Evolutionary conservation across 2,329 filamentous ascomycete genomes (phyloP).

Genomic region (Plectosphaerella cucumerina): DNA sequence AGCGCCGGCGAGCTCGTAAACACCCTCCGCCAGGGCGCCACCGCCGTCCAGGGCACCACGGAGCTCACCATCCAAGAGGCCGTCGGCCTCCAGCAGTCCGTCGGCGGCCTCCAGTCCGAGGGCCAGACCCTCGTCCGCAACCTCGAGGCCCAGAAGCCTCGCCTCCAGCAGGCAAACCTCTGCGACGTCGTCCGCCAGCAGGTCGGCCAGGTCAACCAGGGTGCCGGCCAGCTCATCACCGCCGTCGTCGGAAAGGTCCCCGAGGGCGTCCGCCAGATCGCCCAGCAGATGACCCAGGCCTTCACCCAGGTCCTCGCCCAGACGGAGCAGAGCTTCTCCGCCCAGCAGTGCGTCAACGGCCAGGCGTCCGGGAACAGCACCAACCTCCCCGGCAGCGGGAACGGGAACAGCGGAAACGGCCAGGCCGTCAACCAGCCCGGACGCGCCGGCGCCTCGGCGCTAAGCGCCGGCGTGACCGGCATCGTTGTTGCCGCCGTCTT

Average conservation of each 20-base stretch:
- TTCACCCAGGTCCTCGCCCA: constrained; percentile 18
- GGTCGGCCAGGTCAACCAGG: constrained; percentile 16
- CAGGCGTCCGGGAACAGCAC: constrained; percentile 2
- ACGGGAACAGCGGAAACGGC: neutral
- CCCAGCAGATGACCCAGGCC: constrained; percentile 17
- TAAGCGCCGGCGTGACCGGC: constrained; percentile 3
- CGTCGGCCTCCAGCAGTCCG: constrained; percentile 11
- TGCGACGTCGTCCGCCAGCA: constrained; percentile 20
- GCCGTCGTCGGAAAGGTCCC: constrained; percentile 24
- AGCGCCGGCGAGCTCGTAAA: constrained; percentile 16
- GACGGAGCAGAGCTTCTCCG: constrained; percentile 18
- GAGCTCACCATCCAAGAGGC: constrained; percentile 15
- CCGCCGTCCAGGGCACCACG: constrained; percentile 7
- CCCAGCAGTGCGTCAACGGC: constrained; percentile 20
- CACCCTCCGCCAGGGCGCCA: constrained; percentile 12
- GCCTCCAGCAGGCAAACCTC: constrained; percentile 20
- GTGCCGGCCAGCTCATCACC: constrained; percentile 22
- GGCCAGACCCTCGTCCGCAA: constrained; percentile 17
- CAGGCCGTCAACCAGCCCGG: neutral
- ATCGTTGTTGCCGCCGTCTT: neutral
- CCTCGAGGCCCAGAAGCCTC: constrained; percentile 21
- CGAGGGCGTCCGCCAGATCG: constrained; percentile 20
- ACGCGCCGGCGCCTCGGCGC: neutral
- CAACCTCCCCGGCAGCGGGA: neutral
- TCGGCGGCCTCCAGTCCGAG: constrained; percentile 18